These are phyloP conservation scores for Penicillium ucsense DNA, from an alignment of 495 filamentous ascomycete species.

Conservation along the genomic window DNA sequence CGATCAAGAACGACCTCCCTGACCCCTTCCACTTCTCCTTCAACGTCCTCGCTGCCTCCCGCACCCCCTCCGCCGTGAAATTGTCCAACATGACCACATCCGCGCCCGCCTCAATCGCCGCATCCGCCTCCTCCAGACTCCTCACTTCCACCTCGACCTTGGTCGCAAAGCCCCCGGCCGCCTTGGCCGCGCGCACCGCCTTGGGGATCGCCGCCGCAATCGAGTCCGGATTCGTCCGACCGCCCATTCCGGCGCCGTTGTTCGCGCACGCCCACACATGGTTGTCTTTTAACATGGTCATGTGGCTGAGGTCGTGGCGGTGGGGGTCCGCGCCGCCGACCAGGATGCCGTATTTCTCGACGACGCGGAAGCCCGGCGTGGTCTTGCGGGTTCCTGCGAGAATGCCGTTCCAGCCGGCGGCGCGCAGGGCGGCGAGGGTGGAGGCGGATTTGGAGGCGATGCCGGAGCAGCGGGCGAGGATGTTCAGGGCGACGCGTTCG, in stretches of 20 bases:
- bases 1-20: slow-evolving; percentile 58
- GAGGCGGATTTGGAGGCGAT: slow-evolving; percentile 61
- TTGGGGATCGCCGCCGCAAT: slow-evolving; percentile 62
- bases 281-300: slow-evolving; percentile 99
- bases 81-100: slow-evolving; percentile 98
- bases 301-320: slow-evolving; percentile 79
- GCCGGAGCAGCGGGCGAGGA: slow-evolving; percentile 83
- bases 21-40: slow-evolving; percentile 67
- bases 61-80: slow-evolving; percentile 68
- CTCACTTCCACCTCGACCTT: slow-evolving; percentile 97
- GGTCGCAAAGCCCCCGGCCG: slow-evolving; percentile 74
- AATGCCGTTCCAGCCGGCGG: slow-evolving; percentile 65
- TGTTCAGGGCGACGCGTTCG: slow-evolving; percentile 88
- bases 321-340: slow-evolving; percentile 88
- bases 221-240: slow-evolving; percentile 6
- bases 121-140: slow-evolving; percentile 75
- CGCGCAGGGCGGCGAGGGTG: slow-evolving; percentile 43
- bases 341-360: slow-evolving; percentile 97
- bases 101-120: slow-evolving; percentile 81
- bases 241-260: slow-evolving; percentile 22
- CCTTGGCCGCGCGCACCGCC: slow-evolving; percentile 75
- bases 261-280: slow-evolving; percentile 79
- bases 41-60: slow-evolving; percentile 55
- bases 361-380: slow-evolving; percentile 87
- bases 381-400: slow-evolving; percentile 95